Conservation (phyloP, 495 filamentous ascomycete genomes). For the Aeminium ludgeri region DNA sequence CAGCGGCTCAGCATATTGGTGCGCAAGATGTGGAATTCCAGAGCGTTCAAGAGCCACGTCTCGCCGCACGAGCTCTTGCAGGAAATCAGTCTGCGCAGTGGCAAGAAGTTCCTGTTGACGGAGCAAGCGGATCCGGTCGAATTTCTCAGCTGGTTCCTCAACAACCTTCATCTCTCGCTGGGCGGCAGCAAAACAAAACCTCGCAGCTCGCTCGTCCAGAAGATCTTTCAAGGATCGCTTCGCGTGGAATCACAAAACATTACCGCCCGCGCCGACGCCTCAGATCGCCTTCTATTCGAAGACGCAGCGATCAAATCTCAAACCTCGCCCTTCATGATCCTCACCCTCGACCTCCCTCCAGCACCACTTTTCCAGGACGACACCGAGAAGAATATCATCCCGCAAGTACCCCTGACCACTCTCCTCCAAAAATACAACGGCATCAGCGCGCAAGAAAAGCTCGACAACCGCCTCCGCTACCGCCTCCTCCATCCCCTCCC, state of each 20-base stretch:
- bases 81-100: constrained; percentile 76
- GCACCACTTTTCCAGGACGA: constrained; percentile 96
- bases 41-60: constrained; percentile 92
- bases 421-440: constrained; percentile 94
- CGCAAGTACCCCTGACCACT: constrained; percentile 77
- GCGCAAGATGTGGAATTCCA: constrained; percentile 95
- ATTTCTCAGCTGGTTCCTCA: constrained; percentile 93
- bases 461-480: constrained; percentile 71
- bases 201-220: constrained; percentile 64
- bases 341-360: constrained; percentile 82
- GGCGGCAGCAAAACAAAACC: constrained; percentile 82
- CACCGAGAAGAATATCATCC: constrained; percentile 80
- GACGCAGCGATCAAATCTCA: constrained; percentile 72
- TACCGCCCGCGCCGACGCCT: constrained; percentile 74
- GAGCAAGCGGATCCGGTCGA: constrained; percentile 89
- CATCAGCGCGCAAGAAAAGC: constrained; percentile 67
- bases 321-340: constrained; percentile 62
- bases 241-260: constrained; percentile 89
- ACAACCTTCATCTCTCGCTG: constrained; percentile 79
- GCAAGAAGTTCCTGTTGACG: constrained; percentile 83
- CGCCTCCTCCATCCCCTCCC: constrained; percentile 83
- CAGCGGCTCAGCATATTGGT: constrained; percentile 79
- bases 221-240: constrained; percentile 80
- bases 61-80: constrained; percentile 94
- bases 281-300: constrained; percentile 83